Base-by-base conservation (phyloP, 306 rosid genomes). In the Clitoria ternatea region DNA sequence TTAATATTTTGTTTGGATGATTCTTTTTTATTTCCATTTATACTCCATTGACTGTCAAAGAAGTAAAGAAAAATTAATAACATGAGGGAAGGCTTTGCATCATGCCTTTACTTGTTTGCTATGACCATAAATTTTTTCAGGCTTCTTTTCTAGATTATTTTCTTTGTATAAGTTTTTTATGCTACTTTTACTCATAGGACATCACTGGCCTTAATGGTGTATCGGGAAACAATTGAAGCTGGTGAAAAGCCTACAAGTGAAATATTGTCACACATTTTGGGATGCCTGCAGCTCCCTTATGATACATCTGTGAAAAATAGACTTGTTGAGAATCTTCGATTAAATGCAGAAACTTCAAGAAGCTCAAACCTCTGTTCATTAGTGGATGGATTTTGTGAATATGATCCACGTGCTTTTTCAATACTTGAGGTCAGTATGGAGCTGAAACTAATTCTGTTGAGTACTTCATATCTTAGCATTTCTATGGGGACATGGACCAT, bases 321-420 rank as follows among this genome's bases (percentile, higher is more conserved):
- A 72, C 90, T 94, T 53, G 80, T 87, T 72, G 96, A 91, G 76
- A 83, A 79, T 80, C 79, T 89, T 52, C 95, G 89, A 83, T 82
- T 94, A 39, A 74, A 60, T 70, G 80, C 71, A 22, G 87, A 82
- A 57, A 18, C 64, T 66, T 83, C 95, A 49, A 73, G 75, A 77
- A 61, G 52, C 55, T 81, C 96, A 78, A 87, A 79, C 75, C 92
- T 91, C 70, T 75, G 78, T 78, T 89, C 99, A 59, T 76, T 94
- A 81, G 66, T 94, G 62, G 86, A 89, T 77, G 99, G 97, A 56
- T 94, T 94, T 83, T 95, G 97, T 67, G 95, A 89, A 89, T 91
- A 87, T 62, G 99, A 94, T 76, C 90, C 96, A 62, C 96, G 99
- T 22, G 92, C 84, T 32, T 91, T 85, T 77, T 90, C 99, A 32